phyloP scores from a whole-genome alignment of 1,284 basidiomycete species.

The Sporisorium scitamineum region DNA sequence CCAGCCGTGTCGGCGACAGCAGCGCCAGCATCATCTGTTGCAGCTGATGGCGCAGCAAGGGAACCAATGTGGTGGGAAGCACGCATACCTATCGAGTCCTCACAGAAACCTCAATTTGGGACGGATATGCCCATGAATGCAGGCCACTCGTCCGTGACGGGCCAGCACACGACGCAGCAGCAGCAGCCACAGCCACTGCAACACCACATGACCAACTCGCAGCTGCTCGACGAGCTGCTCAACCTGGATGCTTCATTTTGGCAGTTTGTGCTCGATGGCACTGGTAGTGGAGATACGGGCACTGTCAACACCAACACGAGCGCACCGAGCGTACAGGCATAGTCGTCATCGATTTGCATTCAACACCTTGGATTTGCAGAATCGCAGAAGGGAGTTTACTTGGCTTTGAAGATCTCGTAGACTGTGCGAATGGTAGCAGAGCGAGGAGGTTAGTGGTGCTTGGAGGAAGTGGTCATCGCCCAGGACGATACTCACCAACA shows the following conservation, averaged over 20 bases:
- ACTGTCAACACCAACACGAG: neutral
- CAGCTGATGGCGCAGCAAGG: neutral
- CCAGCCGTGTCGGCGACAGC: neutral
- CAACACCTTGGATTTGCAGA: neutral
- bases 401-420: slow-evolving; percentile 43
- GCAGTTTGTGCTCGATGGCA: slow-evolving; percentile 37
- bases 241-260: slow-evolving; percentile 41
- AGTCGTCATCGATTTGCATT: neutral
- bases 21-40: neutral
- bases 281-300: neutral
- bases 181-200: neutral
- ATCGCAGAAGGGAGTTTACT: neutral
- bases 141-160: neutral
- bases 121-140: neutral
- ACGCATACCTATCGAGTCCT: neutral
- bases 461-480: neutral
- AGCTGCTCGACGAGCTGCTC: slow-evolving; percentile 36
- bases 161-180: slow-evolving; percentile 2
- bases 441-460: neutral
- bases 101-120: neutral
- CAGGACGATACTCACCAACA: slow-evolving; percentile 21
- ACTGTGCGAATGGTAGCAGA: slow-evolving; percentile 15
- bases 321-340: neutral
- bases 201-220: slow-evolving; percentile 31
- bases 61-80: slow-evolving; percentile 42